Evolutionary conservation across 225 moss, liverwort and hornwort genomes (phyloP), one percentile per base, ranked within the genome.

Genomic region (Pseudoscleropodium purum): DNA sequence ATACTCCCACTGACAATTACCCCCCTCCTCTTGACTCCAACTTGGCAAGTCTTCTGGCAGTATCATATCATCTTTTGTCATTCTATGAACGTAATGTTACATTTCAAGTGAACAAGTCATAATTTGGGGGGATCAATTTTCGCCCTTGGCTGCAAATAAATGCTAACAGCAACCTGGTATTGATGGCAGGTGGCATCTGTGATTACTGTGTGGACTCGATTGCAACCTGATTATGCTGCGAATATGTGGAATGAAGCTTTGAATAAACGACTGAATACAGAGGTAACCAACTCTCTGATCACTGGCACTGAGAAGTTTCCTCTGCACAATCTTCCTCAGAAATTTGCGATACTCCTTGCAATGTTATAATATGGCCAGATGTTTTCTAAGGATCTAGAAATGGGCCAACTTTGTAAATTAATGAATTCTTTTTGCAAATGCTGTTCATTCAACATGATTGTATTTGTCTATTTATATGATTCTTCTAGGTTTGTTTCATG

Each of bases 231-330:
- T 41, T 98, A 97, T 87, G 98, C 98, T 37, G 91, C 97, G 51
- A 98, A 97, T 81, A 97, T 98, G 98, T 98, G 98, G 98, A 98
- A 95, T 86, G 98, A 98, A 91, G 98, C 98, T 87, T 92, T 97
- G 75, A 98, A 98, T 90, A 98, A 98, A 91, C 96, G 96, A 29
- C 94, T 98, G 75, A 97, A 97, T 86, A 98, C 98, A 43, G 94
- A 96, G 95, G 96, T 96, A 92, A 57, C 56, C n/a, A 18, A 70
- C 80, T 80, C 51, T 63, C 77, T 76, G 59, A 60, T 64, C 64
- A 77, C 30, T 23, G 27, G n/a, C 43, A 73, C 24, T 73, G 41
- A 73, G 43, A 64, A 82, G 14, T 69, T 18, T 34, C 3, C 45
- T 34, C 34, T 68, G 10, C 74, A 45, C 26, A 60, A 18, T 36